Conservation (phyloP, 1,139 yeast species). For the Lodderomyces orthopsilosis region DNA sequence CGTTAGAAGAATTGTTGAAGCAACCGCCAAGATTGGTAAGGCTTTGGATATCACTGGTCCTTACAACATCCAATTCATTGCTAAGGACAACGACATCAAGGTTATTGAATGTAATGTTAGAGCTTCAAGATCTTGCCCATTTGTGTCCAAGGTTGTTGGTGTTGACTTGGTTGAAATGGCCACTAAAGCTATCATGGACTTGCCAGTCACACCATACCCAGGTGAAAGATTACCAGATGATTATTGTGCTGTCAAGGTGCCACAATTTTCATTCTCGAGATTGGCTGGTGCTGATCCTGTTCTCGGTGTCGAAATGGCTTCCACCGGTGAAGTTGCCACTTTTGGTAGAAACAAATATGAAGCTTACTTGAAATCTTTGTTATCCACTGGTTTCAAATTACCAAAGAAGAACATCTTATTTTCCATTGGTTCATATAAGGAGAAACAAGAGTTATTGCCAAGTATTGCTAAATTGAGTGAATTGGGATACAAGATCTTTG, state of each 20-base stretch:
- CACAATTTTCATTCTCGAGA: slow-evolving; percentile 97
- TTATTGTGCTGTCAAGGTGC: slow-evolving; percentile 96
- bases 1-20: slow-evolving; percentile 64
- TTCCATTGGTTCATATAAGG: slow-evolving; percentile 97
- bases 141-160: slow-evolving; percentile 96
- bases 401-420: slow-evolving; percentile 94
- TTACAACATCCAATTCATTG: slow-evolving; percentile 89
- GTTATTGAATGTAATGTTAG: slow-evolving; percentile 98
- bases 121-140: slow-evolving; percentile 99
- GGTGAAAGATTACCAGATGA: slow-evolving; percentile 84
- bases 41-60: slow-evolving; percentile 98
- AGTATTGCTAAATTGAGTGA: slow-evolving; percentile 77
- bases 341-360: slow-evolving; percentile 96
- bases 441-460: slow-evolving; percentile 90
- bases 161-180: slow-evolving; percentile 97
- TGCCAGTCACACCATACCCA: slow-evolving; percentile 87
- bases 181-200: slow-evolving; percentile 90
- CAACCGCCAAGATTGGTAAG: slow-evolving; percentile 92
- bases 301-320: slow-evolving; percentile 98
- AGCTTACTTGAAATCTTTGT: slow-evolving; percentile 91
- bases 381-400: slow-evolving; percentile 91
- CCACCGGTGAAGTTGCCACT: slow-evolving; percentile 98
- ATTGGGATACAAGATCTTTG: slow-evolving; percentile 87
- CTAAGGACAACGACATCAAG: slow-evolving; percentile 51
- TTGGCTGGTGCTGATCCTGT: slow-evolving; percentile 98